Evolutionary conservation across 2,329 filamentous ascomycete genomes (phyloP).

Genomic region (Fonsecaea pugnacius): DNA sequence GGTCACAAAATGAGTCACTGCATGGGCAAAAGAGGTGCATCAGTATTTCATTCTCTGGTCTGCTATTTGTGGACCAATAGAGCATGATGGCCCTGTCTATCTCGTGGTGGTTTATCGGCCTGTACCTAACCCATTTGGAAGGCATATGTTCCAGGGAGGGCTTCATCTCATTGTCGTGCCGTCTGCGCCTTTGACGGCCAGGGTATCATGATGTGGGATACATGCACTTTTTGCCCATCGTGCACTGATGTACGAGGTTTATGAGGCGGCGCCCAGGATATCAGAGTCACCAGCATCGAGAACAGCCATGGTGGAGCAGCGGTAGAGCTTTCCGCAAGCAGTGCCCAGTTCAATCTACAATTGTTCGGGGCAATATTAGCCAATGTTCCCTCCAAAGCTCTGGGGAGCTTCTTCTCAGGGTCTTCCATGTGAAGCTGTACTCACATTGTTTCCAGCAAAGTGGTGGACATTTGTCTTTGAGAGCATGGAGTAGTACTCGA

Average conservation of each 20-base stretch:
- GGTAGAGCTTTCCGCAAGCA: constrained; percentile 98
- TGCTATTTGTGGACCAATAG: background rate
- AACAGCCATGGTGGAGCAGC: constrained; percentile 95
- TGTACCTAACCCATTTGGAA: background rate
- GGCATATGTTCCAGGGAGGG: background rate
- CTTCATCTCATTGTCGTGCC: constrained; percentile 12
- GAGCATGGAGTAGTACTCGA: constrained; percentile 67
- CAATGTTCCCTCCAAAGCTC: constrained; percentile 84
- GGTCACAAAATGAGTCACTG: background rate
- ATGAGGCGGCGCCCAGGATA: constrained; percentile 71
- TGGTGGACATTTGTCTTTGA: constrained; percentile 87
- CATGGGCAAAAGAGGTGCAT: background rate
- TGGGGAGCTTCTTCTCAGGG: constrained; percentile 88
- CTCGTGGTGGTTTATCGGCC: background rate
- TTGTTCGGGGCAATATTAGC: constrained; percentile 31
- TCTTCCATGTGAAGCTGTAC: constrained; percentile 55
- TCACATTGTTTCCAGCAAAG: constrained; percentile 98
- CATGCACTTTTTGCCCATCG: background rate
- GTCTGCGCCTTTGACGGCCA: constrained; percentile 1
- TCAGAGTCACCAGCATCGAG: constrained; percentile 98
- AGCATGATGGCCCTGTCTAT: background rate
- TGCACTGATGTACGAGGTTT: background rate
- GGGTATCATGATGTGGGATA: constrained; percentile 13
- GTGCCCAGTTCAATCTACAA: constrained; percentile 94
- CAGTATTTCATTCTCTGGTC: background rate